phyloP scores from a whole-genome alignment of 148 eudicot species.

The Polygonum aviculare region DNA sequence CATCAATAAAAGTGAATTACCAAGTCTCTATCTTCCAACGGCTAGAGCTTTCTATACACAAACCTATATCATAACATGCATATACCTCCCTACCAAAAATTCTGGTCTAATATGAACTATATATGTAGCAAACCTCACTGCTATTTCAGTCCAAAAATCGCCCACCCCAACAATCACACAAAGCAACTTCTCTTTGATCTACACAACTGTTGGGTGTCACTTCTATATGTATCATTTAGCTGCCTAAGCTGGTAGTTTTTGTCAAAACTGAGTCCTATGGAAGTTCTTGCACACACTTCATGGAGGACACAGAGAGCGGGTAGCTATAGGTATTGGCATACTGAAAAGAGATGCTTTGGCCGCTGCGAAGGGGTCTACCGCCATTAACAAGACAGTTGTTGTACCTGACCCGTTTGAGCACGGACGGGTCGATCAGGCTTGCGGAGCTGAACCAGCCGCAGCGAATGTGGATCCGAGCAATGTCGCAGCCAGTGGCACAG shows the following conservation, averaged over 20 bases:
- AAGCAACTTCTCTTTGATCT: conserved; percentile 1
- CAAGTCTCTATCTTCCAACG: not conserved
- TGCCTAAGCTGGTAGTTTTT: not conserved
- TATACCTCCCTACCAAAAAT: not conserved
- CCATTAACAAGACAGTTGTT: conserved; percentile 15
- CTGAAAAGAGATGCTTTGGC: conserved; percentile 13
- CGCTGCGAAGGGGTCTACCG: conserved; percentile 8
- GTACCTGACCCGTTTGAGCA: conserved; percentile 16
- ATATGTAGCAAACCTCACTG: not conserved
- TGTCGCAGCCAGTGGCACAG: conserved; percentile 10
- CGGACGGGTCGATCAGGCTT: conserved; percentile 4
- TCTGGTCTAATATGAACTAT: not conserved
- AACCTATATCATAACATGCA: not conserved
- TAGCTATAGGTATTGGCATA: conserved; percentile 17
- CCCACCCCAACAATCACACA: not conserved
- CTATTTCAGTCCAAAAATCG: not conserved
- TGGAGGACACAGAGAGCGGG: conserved; percentile 13
- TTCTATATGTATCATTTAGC: not conserved
- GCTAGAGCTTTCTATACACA: not conserved
- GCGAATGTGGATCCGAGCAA: conserved; percentile 5
- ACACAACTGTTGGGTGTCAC: conserved; percentile 8
- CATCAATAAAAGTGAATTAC: not conserved
- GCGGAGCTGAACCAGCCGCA: conserved; percentile 23
- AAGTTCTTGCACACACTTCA: conserved; percentile 7
- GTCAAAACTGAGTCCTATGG: not conserved